A percentile compares a stretch with the other conserved stretches of the same genome.
Evolutionary conservation across 345 rosid genomes (phyloP).

Genomic region (Punica granatum): DNA sequence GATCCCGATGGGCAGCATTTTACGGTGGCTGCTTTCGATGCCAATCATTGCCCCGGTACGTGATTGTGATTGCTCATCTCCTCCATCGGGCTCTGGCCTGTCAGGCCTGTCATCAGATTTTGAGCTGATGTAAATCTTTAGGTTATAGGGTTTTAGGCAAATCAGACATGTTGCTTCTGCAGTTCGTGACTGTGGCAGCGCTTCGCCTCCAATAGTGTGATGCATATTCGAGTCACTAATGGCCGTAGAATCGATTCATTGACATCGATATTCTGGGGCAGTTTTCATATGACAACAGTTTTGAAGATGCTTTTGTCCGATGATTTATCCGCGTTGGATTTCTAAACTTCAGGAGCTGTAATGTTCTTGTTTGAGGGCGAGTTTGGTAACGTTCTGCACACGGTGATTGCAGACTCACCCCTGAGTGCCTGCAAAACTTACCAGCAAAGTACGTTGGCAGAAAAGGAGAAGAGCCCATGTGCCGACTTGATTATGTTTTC

Average conservation of each 20-base stretch:
- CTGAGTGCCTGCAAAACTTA: constrained; percentile 45
- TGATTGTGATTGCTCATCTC: neutral
- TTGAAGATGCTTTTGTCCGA: neutral
- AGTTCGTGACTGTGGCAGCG: neutral
- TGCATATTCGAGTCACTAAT: neutral
- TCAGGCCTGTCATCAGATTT: neutral
- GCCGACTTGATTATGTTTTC: constrained; percentile 62
- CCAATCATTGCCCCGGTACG: constrained; percentile 75
- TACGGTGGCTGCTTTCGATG: constrained; percentile 64
- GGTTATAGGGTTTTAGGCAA: no score
- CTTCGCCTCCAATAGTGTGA: neutral
- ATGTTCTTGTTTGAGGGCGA: constrained; percentile 87
- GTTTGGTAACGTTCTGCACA: constrained; percentile 80
- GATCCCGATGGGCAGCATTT: constrained; percentile 58
- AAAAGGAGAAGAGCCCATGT: constrained; percentile 38
- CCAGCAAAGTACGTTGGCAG: constrained; percentile 50
- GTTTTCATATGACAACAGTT: neutral
- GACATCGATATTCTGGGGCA: neutral
- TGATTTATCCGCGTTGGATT: neutral
- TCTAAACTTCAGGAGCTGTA: constrained; percentile 70
- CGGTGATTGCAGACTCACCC: constrained; percentile 85
- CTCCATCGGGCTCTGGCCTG: neutral
- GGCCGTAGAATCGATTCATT: neutral
- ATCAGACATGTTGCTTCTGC: neutral
- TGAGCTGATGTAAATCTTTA: no score